Percentiles rank a stretch among this genome's conserved stretches.
Conservation (phyloP, 768 basidiomycete genomes). For the Agrocybe pediades region DNA sequence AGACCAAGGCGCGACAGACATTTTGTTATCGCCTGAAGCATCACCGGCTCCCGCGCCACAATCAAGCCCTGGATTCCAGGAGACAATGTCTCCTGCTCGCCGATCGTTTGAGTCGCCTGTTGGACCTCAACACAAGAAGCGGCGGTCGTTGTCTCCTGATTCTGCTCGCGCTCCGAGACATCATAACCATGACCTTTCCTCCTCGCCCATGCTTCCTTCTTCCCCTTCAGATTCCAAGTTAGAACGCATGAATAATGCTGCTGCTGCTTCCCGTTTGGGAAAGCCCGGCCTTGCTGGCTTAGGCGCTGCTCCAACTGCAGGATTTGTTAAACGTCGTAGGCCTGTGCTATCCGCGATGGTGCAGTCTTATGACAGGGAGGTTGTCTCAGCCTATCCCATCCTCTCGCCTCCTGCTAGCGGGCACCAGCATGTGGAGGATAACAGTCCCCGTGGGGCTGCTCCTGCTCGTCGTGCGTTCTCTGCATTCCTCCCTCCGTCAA, state of each 20-base stretch:
- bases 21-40: slow-evolving; percentile 37
- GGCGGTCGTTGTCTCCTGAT: slow-evolving; percentile 63
- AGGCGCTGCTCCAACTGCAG: slow-evolving; percentile 49
- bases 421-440: slow-evolving; percentile 19
- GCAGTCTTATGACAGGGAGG: slow-evolving; percentile 41
- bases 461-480: slow-evolving; percentile 75
- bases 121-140: slow-evolving; percentile 48
- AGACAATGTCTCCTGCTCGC: slow-evolving; percentile 52
- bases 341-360: slow-evolving; percentile 69
- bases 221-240: slow-evolving; percentile 54
- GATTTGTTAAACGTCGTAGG: slow-evolving; percentile 58
- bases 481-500: slow-evolving; percentile 68
- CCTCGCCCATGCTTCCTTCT: slow-evolving; percentile 36
- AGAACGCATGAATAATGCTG: slow-evolving; percentile 48
- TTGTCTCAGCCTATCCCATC: slow-evolving; percentile 45
- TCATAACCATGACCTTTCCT: slow-evolving; percentile 22
- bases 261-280: slow-evolving; percentile 47
- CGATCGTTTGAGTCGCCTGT: slow-evolving; percentile 47
- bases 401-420: slow-evolving; percentile 29
- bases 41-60: slow-evolving; percentile 52
- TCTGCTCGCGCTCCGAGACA: slow-evolving; percentile 35
- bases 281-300: slow-evolving; percentile 57
- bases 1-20: slow-evolving; percentile 23
- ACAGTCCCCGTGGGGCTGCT: slow-evolving; percentile 40
- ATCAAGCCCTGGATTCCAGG: slow-evolving; percentile 67